Evolutionary conservation across 176 grass and related monocot genomes (phyloP), one percentile per base, ranked within the genome.

Genomic region (Ampelocalamus luodianensis): DNA sequence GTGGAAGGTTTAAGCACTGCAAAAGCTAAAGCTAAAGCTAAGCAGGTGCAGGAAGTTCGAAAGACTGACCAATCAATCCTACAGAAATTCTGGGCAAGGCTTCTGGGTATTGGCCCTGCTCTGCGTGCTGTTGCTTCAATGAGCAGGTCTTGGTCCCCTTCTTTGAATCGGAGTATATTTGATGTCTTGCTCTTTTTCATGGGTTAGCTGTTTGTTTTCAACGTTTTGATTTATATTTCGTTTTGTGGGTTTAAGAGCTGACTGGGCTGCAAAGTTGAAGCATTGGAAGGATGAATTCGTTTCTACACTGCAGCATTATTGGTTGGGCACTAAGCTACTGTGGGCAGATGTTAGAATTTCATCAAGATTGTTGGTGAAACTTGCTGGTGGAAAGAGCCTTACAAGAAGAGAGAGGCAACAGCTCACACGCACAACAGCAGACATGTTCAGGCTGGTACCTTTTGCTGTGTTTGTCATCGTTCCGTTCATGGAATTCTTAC

Each of bases 221-320:
- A 60, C 1, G 4, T 60, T 64, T 54, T 87, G 51, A 78, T 61
- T 69, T 85, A 12, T 79, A 72, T 89, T 89, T 87, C 11, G 17
- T 82, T 81, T 89, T 86, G 56, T 82, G 62, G 32, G 38, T 88
- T 77, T 83, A 80, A 95, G 96, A 65, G 86, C 88, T 73, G 93
- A 98, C 65, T 95, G 93, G 90, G 93, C 90, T 73, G 85, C 73
- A 65, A 98, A 94, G 65, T 81, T 94, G 70, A 94, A 79, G 72
- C 91, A 96, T 68, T 98, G 96, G 96, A 98, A 98, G 88, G 86
- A 94, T 80, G 96, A 98, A 80, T 83, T 95, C 80, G 65, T 95
- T 58, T 98, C 96, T 32, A 89, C 93, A 5, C 46, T 98, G 79
- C 89, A 95, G 78, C 93, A 96, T 72, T 98, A 98, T 89, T 98